Evolutionary conservation across 2,329 filamentous ascomycete genomes (phyloP), one percentile per base, ranked within the genome.

Genomic region (Phyllosticta paracitricarpa): DNA sequence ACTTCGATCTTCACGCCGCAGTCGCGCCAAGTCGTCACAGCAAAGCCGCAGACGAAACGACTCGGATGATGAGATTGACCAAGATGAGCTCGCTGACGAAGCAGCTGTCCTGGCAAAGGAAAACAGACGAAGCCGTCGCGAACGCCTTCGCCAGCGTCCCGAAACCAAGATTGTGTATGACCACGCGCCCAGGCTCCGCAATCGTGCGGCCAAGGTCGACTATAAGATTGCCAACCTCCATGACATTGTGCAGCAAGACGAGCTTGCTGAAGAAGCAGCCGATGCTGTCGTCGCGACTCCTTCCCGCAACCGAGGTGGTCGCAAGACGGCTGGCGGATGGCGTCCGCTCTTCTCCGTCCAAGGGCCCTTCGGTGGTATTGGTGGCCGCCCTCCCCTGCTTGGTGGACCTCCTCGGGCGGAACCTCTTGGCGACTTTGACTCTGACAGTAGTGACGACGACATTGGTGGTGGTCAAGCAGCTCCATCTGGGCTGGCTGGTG

Each of bases 401-500:
- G 85, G 81, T 63, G 90, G 89, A 1, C 87, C 89, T 4, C 89
- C 84, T 53, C 89, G 89, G 24, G 84, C 40, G 9, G 53, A 61
- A 12, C n/a, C 35, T 35, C 57, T 58, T 28, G 58, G 35, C 9
- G 58, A 61, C 6, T 17, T 52, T 12, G 58, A 97, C 68, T 96
- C 93, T 5, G 94, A 99, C 71, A 97, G 91, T 73, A 99, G 94
- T 72, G 94, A 99, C 68, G 94, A 99, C 66, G 94, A 99, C 17
- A 35, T 52, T 6, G 54, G 19, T 24, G 84, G 84, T 63, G 91
- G 87, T 28, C 89, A 88, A 59, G 89, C 86, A 8, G 94, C 97
- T 68, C 96, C 93, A 7, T 94, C 97, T 71, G 97, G 91, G 7
- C 4, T 48, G 12, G 40, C 40, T n/a, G 40, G 40, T 83, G 22